These are phyloP conservation scores for Tuber umbilicatum DNA, from an alignment of 495 filamentous ascomycete species.

Conservation along the genomic window DNA sequence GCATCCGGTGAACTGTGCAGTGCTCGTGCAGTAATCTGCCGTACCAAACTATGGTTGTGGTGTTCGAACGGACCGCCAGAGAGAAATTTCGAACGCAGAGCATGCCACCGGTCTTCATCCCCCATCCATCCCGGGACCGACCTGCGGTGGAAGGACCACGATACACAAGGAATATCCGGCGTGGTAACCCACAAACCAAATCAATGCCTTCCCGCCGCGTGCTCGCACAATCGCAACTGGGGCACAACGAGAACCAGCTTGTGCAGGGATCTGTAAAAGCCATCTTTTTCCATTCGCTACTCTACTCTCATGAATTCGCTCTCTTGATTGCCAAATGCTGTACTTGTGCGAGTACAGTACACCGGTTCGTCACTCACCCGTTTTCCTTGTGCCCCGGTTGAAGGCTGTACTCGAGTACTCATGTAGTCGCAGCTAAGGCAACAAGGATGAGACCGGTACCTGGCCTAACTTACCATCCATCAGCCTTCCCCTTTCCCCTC, in stretches of 20 bases:
- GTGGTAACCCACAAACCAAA: not conserved
- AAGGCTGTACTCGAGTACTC: no score
- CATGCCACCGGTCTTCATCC: not conserved
- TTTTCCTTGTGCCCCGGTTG: not conserved
- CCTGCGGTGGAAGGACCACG: not conserved
- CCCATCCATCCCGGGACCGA: not conserved
- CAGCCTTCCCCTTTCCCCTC: not conserved
- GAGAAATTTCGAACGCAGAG: not conserved
- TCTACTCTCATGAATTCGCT: not conserved
- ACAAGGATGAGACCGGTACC: not conserved
- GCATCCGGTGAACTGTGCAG: not conserved
- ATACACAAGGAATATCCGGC: not conserved
- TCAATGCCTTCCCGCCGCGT: not conserved
- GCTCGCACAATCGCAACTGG: not conserved
- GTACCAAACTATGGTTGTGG: not conserved
- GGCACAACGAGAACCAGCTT: not conserved
- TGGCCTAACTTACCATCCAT: not conserved
- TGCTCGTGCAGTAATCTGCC: not conserved
- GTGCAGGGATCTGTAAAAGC: not conserved
- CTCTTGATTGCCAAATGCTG: not conserved
- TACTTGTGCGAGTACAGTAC: no score
- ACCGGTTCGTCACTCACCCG: not conserved
- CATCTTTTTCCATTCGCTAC: not conserved
- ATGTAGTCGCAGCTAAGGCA: not conserved
- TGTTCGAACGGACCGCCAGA: not conserved